Base-by-base conservation (phyloP, 2,329 filamentous ascomycete species). In the Phaeophleospora eucalypticola region DNA sequence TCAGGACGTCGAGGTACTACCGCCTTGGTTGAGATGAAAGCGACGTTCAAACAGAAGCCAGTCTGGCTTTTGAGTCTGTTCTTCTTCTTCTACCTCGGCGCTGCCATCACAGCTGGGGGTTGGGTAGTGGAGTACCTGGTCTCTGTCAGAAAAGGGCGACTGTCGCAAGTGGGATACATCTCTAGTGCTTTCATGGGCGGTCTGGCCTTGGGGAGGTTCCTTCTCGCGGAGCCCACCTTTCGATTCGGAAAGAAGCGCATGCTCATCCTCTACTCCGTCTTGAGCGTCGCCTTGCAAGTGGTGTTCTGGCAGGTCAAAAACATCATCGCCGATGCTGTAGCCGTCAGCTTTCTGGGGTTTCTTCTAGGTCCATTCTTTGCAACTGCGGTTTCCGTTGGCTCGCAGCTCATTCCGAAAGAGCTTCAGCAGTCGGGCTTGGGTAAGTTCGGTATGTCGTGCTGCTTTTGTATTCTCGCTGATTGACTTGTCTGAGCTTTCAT, bases 101-200 rank as follows among this genome's bases (percentile, higher is more conserved):
- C 73, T 0, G 61, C 59, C 1, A 40, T 52, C 17, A 49, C 46
- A 14, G 44, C 46, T 10, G 49, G 49, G 17, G 80, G 82, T 1
- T 85, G 81, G 82, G 75, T 84, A 0, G 81, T 84, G 2, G 79
- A 83, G 53, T 85, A 81, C 45, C 71, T 85, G 2, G 76, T 83
- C 4, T 71, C 73, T 2, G 78, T 80, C n/a, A 76, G 81, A 0
- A 67, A 76, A 2, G 81, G 80, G 0, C 67, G 77, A 1, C 65
- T 84, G 0, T 69, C 75, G 0, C 68, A 75, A 15, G 77, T 82
- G 63, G 81, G 81, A 0, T 85, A 84, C 42, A 76, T 85, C 0
- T 77, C 80, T 0, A 76, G 80, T 0, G 81, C 80, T 2, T 79
- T 78, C 54, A 81, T 74, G 38, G 81, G 78, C 2, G 81, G 81